Conservation (phyloP, 805 yeast species). For the Candida maris region DNA sequence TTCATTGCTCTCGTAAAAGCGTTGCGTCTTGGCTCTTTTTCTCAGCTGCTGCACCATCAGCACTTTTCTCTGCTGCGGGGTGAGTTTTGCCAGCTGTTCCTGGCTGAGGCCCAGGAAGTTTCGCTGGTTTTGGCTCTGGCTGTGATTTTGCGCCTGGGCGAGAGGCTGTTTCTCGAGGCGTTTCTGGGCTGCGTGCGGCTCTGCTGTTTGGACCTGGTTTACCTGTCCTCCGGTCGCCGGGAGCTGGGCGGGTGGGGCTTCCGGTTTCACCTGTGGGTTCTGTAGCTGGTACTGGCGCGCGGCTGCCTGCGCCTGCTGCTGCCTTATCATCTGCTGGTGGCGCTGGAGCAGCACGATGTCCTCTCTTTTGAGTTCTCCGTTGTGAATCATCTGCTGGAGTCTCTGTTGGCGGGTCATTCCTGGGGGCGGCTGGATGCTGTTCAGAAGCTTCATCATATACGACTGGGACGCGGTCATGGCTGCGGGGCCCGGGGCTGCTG, state of each 20-base stretch:
- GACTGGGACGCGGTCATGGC: slow-evolving; percentile 16
- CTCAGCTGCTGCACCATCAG: slow-evolving; percentile 40
- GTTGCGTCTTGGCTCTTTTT: slow-evolving; percentile 43
- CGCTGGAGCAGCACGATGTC: slow-evolving; percentile 30
- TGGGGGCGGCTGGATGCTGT: slow-evolving; percentile 31
- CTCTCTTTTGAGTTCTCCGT: slow-evolving; percentile 30
- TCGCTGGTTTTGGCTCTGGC: slow-evolving; percentile 23
- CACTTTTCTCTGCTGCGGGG: slow-evolving; percentile 39
- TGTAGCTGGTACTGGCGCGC: slow-evolving; percentile 19
- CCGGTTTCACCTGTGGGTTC: background rate
- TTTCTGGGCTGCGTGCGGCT: slow-evolving; percentile 14
- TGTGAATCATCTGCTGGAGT: slow-evolving; percentile 29
- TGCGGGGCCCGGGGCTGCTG: background rate
- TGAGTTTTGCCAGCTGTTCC: slow-evolving; percentile 33
- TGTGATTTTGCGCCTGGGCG: slow-evolving; percentile 22
- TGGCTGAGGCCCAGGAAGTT: slow-evolving; percentile 24
- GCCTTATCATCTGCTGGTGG: slow-evolving; percentile 31
- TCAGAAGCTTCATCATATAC: slow-evolving; percentile 27
- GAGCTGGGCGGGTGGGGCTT: slow-evolving; percentile 2
- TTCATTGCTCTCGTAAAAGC: slow-evolving; percentile 67
- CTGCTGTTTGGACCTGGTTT: slow-evolving; percentile 21
- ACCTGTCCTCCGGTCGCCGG: slow-evolving; percentile 9
- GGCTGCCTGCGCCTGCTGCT: slow-evolving; percentile 24
- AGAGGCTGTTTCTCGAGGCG: slow-evolving; percentile 18
- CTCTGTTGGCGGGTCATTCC: slow-evolving; percentile 33